A percentile compares a stretch with the other conserved stretches of the same genome.
Evolutionary conservation across 2,329 filamentous ascomycete species (phyloP).

Genomic region (Colletotrichum sp.): DNA sequence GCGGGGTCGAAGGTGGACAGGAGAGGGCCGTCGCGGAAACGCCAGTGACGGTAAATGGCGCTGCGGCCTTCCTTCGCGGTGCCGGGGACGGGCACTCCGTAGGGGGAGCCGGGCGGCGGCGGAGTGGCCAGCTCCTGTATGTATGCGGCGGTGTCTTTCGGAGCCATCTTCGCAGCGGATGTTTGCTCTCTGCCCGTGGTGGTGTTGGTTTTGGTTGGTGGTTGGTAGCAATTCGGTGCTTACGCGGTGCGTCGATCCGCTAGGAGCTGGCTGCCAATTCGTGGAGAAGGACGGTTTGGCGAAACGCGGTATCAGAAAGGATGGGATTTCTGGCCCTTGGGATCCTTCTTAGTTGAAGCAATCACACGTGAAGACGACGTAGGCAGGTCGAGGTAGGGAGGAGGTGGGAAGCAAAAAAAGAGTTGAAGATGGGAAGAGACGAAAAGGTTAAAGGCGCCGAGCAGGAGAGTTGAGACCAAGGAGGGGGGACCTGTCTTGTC

Average conservation of each 20-base stretch:
- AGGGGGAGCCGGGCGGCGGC: constrained; percentile 77
- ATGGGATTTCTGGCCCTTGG: background rate
- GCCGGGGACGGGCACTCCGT: constrained; percentile 78
- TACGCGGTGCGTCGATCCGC: background rate
- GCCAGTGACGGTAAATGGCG: constrained; percentile 83
- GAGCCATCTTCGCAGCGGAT: constrained; percentile 31
- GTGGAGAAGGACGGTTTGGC: background rate
- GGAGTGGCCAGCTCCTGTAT: constrained; percentile 60
- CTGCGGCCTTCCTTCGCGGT: constrained; percentile 75
- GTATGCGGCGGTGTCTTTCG: constrained; percentile 39
- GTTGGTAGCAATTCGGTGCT: background rate
- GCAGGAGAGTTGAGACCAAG: background rate
- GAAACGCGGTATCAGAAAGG: background rate
- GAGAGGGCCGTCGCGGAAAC: constrained; percentile 72
- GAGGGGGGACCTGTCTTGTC: background rate
- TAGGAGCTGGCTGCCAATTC: background rate
- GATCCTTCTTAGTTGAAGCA: background rate
- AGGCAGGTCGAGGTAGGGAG: background rate
- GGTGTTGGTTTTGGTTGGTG: background rate
- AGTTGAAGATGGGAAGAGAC: background rate
- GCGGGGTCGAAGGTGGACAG: constrained; percentile 75
- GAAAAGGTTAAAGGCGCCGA: background rate
- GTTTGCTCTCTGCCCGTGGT: background rate
- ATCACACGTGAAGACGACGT: background rate
- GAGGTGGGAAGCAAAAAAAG: background rate